Evolutionary conservation across 2,329 filamentous ascomycete genomes (phyloP), one percentile per base, ranked within the genome.

Genomic region (Penicillium crustosum): DNA sequence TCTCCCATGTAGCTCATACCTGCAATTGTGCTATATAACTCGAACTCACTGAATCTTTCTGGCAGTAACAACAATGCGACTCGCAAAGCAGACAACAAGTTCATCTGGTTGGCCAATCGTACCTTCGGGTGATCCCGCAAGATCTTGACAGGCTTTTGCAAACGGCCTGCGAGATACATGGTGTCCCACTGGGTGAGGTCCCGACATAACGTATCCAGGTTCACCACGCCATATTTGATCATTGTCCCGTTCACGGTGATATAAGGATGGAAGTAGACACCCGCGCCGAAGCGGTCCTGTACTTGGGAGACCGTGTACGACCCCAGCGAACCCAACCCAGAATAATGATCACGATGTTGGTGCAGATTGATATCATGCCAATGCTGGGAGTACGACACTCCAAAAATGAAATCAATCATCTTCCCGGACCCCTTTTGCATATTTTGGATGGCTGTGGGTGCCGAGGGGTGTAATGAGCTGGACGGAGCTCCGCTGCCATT

Each of bases 371-470:
- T 82, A 35, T 89, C 93, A 77, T 99, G 94, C 91, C 93, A 99
- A 77, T 99, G 94, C 72, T 99, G 90, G 1, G 90, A 91, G 74
- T 96, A 91, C 1, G 90, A 91, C 12, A 97, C 93, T 27, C 93
- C 94, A 72, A 99, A 94, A 66, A 99, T 95, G 73, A 99, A 96
- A 77, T 99, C 94, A 63, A 99, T 96, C 88, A 97, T 96, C 79
- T 97, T 97, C 13, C 91, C 91, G 1, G 87, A 87, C 31, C 91
- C 90, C 68, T 91, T 88, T 75, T 97, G 93, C 65, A 92, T 90
- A 65, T 91, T 90, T 64, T 89, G 81, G 8, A 97, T 87, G 1
- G 91, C 90, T 52, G 86, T 81, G 1, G 92, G 91, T 1, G 93
- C 88, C 60, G 92, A 88, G 7, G 93, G 89, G 70, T 97, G 93